These are phyloP conservation scores for Silene coronaria DNA, from an alignment of 179 eudicot genomes.

Conservation along the genomic window DNA sequence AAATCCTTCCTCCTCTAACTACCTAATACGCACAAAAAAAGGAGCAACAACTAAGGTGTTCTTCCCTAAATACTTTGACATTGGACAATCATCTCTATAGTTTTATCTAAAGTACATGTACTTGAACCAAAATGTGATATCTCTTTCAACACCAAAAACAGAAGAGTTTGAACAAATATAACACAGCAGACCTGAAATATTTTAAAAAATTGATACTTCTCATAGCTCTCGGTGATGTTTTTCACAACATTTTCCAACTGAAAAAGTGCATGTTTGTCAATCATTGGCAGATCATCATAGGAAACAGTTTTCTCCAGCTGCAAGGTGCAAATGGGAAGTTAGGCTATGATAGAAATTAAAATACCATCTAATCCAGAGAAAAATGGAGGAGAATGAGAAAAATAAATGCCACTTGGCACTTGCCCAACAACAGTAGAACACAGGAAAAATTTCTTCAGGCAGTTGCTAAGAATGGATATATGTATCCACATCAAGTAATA, in stretches of 20 bases:
- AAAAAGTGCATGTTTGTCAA: conserved; percentile 84
- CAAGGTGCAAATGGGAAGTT: conserved; percentile 17
- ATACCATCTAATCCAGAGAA: not conserved
- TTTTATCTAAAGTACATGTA: not conserved
- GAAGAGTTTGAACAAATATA: not conserved
- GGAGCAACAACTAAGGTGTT: not conserved
- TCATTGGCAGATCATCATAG: conserved; percentile 65
- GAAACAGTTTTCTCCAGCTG: conserved; percentile 68
- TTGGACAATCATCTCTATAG: not conserved
- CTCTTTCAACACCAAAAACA: not conserved
- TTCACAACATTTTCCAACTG: conserved; percentile 81
- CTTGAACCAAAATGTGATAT: not conserved
- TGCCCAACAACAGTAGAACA: not conserved
- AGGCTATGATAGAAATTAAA: not conserved
- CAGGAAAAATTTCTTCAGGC: not conserved
- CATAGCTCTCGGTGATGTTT: conserved; percentile 75
- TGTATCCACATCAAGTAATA: conserved; percentile 5
- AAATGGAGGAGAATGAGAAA: not conserved
- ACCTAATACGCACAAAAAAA: not conserved
- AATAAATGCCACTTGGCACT: not conserved
- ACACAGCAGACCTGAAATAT: conserved; percentile 56
- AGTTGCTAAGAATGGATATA: not conserved
- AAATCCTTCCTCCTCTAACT: not conserved
- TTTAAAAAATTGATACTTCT: conserved; percentile 85
- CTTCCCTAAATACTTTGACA: not conserved